A percentile compares a stretch with the other conserved stretches of the same genome.
Conservation (phyloP, 73 alveolate species). For the Tetrahymena thermophila region DNA sequence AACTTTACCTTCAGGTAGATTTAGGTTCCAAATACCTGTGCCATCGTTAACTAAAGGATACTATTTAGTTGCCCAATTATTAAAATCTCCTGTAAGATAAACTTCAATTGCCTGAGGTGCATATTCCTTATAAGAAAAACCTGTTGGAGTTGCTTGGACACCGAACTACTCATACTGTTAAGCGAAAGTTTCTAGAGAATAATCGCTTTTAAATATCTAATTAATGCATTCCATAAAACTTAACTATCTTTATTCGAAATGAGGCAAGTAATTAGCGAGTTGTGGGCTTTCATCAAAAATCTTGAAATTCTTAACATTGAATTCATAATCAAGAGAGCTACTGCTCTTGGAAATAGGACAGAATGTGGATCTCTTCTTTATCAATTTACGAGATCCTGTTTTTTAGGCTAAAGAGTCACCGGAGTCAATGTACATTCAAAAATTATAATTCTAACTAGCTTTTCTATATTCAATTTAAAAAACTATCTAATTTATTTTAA, state of each 20-base stretch:
- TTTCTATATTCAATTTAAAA: not conserved
- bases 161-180: constrained; percentile 25
- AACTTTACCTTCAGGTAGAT: constrained; percentile 49
- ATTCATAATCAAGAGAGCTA: not conserved
- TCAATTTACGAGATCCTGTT: not conserved
- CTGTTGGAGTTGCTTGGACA: constrained; percentile 5
- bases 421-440: not conserved
- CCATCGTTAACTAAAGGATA: constrained; percentile 45
- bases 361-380: not conserved
- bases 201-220: not conserved
- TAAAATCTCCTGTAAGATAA: constrained; percentile 61
- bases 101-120: constrained; percentile 88
- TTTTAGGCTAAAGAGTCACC: not conserved
- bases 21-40: constrained; percentile 56
- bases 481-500: too few species aligned
- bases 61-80: constrained; percentile 49
- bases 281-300: not conserved
- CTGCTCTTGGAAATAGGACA: not conserved
- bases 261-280: not conserved
- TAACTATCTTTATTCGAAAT: not conserved
- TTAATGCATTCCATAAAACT: not conserved
- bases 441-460: not conserved
- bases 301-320: not conserved
- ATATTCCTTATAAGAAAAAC: constrained; percentile 67
- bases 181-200: not conserved